Base-by-base conservation (phyloP, 345 rosid species). In the Barbarea vulgaris region DNA sequence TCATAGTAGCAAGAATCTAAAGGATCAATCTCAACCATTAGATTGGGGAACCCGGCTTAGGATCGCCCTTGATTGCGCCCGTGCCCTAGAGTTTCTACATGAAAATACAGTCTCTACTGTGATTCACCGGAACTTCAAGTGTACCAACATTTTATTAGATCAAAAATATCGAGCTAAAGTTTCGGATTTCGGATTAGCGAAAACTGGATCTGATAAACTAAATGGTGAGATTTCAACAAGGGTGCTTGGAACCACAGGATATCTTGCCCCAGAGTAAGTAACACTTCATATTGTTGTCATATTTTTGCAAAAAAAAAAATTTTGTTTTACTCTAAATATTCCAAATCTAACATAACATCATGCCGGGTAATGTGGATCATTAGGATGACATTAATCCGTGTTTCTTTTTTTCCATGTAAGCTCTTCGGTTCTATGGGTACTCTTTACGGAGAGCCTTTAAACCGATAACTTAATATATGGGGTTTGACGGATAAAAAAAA, bases 191-290 rank as follows among this genome's bases (percentile, higher is more conserved):
- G 94, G 96, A 54, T 77, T 86, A 81, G 94, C 98, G 31, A 91
- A 88, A 87, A 86, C 78, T 79, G 87, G 78, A 9, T 88, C 96
- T 0, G 87, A 91, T 74, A 88, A 80, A 84, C 81, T 85, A 83
- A 88, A 88, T 1, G 96, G 93, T 69, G 94, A 89, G 85, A 75
- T 86, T 65, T 86, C 85, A n/a, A 91, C 93, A 2, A 83, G 87
- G 5, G 86, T 91, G 11, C 60, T 83, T 1, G 91, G 96, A 70
- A 91, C 96, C 79, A 86, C 84, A 0, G 94, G 93, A 58, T 93
- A 89, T 75, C 77, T 91, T 22, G 98, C 97, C 8, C 98, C 98
- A 25, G 98, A 93, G 98, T 93, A 78, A 93, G 97, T 87, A 25
- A 30, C 14, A 22, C 27, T 42, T 73, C 57, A 74, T 9, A 21